These are phyloP conservation scores for Phytophthora sp. DNA, from an alignment of 352 stramenopile species.

Conservation along the genomic window DNA sequence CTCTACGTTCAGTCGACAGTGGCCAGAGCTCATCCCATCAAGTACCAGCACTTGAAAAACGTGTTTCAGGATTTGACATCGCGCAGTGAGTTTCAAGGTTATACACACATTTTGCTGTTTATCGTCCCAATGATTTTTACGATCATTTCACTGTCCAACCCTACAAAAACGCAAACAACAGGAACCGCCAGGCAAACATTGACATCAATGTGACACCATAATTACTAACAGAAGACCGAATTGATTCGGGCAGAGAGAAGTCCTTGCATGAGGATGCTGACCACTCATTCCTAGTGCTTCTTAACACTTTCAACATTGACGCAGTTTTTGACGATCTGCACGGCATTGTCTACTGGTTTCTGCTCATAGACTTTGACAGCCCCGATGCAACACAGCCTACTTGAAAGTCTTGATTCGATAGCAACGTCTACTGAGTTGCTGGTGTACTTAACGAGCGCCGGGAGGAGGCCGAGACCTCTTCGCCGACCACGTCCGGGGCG, in stretches of 20 bases:
- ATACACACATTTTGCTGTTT: constrained; percentile 38
- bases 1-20: constrained; percentile 33
- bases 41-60: constrained; percentile 30
- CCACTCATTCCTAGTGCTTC: too few species aligned
- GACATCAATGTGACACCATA: neutral
- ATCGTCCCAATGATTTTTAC: neutral
- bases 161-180: neutral
- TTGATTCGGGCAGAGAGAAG: too few species aligned
- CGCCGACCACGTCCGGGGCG: constrained; percentile 65
- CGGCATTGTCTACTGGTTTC: too few species aligned
- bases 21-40: constrained; percentile 24
- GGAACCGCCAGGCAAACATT: neutral
- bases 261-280: too few species aligned
- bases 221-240: too few species aligned
- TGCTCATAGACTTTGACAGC: too few species aligned
- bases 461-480: constrained; percentile 43
- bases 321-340: too few species aligned
- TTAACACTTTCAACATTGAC: too few species aligned
- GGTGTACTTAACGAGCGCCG: constrained; percentile 18
- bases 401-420: constrained; percentile 7
- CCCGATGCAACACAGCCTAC: too few species aligned
- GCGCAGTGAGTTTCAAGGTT: constrained; percentile 19
- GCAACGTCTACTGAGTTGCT: constrained; percentile 17
- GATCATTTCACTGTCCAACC: neutral
- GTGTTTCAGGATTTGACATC: constrained; percentile 11